Percentiles rank a stretch among this genome's conserved stretches.
Evolutionary conservation across 2,329 filamentous ascomycete species (phyloP).

Genomic region (Uncinocarpus reesii): DNA sequence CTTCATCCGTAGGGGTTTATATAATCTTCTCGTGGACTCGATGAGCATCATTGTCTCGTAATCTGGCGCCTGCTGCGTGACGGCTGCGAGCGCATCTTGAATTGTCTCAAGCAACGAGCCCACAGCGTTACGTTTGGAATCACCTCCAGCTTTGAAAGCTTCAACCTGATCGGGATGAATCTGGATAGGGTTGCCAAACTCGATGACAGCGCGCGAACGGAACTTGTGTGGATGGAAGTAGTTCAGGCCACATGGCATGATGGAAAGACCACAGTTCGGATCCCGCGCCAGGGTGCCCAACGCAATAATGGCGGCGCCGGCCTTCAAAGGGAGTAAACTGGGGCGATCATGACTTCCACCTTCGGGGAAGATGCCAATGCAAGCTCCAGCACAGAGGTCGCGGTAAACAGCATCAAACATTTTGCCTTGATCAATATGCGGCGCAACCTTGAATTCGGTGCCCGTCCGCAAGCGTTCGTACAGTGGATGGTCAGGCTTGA

Average conservation of each 20-base stretch:
- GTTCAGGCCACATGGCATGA: conserved; percentile 88
- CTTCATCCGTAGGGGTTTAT: conserved; percentile 76
- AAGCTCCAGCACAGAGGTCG: conserved; percentile 63
- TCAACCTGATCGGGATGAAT: conserved; percentile 63
- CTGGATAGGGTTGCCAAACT: conserved; percentile 71
- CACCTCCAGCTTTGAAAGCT: conserved; percentile 58
- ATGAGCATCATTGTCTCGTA: conserved; percentile 80
- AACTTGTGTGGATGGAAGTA: conserved; percentile 92
- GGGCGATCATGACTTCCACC: conserved; percentile 80
- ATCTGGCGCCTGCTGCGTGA: conserved; percentile 76
- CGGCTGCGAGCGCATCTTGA: conserved; percentile 64
- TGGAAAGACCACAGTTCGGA: conserved; percentile 70
- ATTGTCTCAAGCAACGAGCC: conserved; percentile 65
- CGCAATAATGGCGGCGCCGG: conserved; percentile 83
- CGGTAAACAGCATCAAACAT: conserved; percentile 79
- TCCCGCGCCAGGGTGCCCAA: conserved; percentile 65
- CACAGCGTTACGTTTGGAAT: conserved; percentile 62
- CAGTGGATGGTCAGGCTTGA: conserved; percentile 45
- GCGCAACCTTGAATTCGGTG: conserved; percentile 65
- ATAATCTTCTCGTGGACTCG: conserved; percentile 73
- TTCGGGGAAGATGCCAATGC: conserved; percentile 81
- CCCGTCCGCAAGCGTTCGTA: conserved; percentile 43
- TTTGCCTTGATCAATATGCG: conserved; percentile 73
- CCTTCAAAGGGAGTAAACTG: conserved; percentile 72
- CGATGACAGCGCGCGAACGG: conserved; percentile 72